Percentiles rank a stretch among this genome's conserved stretches.
Conservation (phyloP, 139 green algal species). For the Pleodorina starrii region DNA sequence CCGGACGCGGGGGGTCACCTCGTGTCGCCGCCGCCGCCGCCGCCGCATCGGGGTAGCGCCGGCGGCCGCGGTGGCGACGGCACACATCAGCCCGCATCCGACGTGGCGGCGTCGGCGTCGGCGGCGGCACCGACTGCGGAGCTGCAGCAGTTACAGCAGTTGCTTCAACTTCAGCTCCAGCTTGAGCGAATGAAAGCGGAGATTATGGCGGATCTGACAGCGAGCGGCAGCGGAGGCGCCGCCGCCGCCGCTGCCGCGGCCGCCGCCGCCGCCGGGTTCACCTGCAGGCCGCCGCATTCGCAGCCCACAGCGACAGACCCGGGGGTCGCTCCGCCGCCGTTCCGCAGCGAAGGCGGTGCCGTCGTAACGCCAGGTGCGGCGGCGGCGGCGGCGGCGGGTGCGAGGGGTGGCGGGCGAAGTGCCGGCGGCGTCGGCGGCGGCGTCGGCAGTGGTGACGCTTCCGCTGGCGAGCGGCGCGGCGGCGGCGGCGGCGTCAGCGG, state of each 20-base stretch:
- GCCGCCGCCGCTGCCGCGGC: not conserved
- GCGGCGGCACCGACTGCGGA: not conserved
- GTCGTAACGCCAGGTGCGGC: no score
- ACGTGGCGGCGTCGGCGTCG: not conserved
- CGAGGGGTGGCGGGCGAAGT: not conserved
- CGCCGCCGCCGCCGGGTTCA: not conserved
- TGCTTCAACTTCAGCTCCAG: not conserved
- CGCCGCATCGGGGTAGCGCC: not conserved
- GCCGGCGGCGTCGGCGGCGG: not conserved
- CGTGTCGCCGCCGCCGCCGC: not conserved
- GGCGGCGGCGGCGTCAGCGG: no score
- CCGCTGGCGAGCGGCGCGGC: no score
- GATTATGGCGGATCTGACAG: not conserved
- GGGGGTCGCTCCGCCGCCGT: no score
- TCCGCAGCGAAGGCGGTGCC: no score
- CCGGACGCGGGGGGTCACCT: not conserved
- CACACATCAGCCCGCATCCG: not conserved
- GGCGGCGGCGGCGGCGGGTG: no score
- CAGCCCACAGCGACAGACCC: no score
- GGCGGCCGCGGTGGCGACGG: not conserved
- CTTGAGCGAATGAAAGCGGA: not conserved
- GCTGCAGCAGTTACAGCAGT: constrained; percentile 5
- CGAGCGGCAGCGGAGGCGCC: not conserved
- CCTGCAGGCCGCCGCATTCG: no score
- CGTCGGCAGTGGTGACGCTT: not conserved